phyloP scores from a whole-genome alignment of 352 stramenopile genomes.

The Phytophthora sp. region DNA sequence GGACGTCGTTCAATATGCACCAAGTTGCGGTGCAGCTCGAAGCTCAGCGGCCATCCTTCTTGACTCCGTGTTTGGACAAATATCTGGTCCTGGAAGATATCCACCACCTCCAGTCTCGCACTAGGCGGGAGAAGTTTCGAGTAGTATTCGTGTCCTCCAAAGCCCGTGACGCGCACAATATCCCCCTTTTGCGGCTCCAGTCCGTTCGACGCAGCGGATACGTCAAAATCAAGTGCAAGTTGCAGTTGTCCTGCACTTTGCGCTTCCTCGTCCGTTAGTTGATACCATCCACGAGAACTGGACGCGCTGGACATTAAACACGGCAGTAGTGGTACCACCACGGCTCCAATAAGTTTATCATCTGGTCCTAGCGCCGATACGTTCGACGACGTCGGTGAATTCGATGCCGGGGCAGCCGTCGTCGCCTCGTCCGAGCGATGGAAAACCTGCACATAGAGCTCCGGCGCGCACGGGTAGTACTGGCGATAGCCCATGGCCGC shows the following conservation, averaged over 20 bases:
- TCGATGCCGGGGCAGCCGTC: constrained; percentile 10
- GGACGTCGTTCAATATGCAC: constrained; percentile 67
- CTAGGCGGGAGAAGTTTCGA: constrained; percentile 57
- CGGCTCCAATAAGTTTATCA: constrained; percentile 65
- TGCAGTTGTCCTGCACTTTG: constrained; percentile 69
- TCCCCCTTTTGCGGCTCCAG: constrained; percentile 61
- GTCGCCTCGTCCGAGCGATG: constrained; percentile 46
- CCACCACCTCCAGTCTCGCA: constrained; percentile 61
- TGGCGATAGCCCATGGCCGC: constrained; percentile 37
- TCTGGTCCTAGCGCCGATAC: constrained; percentile 27
- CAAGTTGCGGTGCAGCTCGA: constrained; percentile 74
- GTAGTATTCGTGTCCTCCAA: constrained; percentile 75
- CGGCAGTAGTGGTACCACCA: constrained; percentile 62
- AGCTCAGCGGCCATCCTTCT: constrained; percentile 66
- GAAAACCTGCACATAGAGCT: constrained; percentile 69
- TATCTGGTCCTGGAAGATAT: constrained; percentile 72
- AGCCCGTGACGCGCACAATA: constrained; percentile 62
- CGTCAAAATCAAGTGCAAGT: constrained; percentile 63
- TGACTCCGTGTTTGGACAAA: constrained; percentile 60
- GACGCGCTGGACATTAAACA: constrained; percentile 67
- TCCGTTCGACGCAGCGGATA: constrained; percentile 37
- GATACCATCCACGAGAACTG: constrained; percentile 63
- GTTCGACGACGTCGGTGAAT: constrained; percentile 10
- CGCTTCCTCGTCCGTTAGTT: constrained; percentile 54
- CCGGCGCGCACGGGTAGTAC: constrained; percentile 62